Evolutionary conservation across 164 flowering plant genomes (phyloP).

Genomic region (Macadamia integrifolia): DNA sequence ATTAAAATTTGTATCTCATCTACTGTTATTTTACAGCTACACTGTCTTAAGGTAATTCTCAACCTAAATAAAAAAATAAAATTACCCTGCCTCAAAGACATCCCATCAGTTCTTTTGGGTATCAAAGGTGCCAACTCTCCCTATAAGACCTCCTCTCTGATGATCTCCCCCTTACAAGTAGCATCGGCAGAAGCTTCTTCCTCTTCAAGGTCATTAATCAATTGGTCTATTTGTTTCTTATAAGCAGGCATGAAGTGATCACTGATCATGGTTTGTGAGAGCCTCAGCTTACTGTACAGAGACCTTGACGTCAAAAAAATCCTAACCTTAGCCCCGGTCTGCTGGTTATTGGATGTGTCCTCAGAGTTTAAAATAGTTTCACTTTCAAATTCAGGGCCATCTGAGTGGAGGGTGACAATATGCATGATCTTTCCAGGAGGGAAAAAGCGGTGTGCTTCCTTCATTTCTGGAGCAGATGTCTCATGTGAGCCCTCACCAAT

Average conservation of each 20-base stretch:
- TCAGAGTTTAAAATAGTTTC: conserved; percentile 17
- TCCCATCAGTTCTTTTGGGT: too few relatives aligned
- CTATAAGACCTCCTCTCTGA: conserved; percentile 16
- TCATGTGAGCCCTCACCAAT: conserved; percentile 35
- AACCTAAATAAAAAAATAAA: too few relatives aligned
- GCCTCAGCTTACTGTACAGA: conserved; percentile 74
- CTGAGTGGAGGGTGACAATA: conserved; percentile 38
- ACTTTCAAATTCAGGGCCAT: conserved; percentile 18
- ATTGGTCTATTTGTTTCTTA: conserved; percentile 72
- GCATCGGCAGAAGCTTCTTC: conserved; percentile 21
- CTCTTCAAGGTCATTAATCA: conserved; percentile 58
- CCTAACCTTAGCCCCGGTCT: conserved; percentile 42
- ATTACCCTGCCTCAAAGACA: too few relatives aligned
- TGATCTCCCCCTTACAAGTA: not conserved
- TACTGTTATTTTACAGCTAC: too few relatives aligned
- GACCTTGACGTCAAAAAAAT: conserved; percentile 74
- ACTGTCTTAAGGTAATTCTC: too few relatives aligned
- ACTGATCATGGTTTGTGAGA: conserved; percentile 78
- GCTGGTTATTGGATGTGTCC: conserved; percentile 19
- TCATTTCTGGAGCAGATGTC: conserved; percentile 42
- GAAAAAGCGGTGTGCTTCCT: conserved; percentile 79
- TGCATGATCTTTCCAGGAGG: conserved; percentile 96
- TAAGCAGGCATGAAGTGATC: conserved; percentile 97
- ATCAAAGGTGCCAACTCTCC: not conserved
- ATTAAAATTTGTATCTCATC: too few relatives aligned